Percentiles rank a stretch among this genome's conserved stretches.
Conservation (phyloP, 495 filamentous ascomycete genomes). For the Penicillium diatomitis region DNA sequence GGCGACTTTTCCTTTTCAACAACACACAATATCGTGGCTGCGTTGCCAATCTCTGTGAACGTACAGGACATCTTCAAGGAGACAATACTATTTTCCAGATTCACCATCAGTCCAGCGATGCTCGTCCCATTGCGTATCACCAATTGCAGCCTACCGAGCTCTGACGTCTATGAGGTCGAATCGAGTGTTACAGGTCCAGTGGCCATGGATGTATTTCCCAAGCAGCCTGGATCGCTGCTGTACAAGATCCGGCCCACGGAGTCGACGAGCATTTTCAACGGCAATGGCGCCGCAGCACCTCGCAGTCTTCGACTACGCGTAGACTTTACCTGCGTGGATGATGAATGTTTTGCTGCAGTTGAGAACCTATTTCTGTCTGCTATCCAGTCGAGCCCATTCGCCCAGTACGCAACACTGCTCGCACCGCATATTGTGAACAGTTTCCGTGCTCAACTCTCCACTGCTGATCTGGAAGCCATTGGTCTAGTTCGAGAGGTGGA, state of each 20-base stretch:
- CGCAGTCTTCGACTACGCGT: slow-evolving; percentile 57
- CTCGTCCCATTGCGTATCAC: slow-evolving; percentile 65
- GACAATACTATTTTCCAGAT: slow-evolving; percentile 71
- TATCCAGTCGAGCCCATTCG: slow-evolving; percentile 35
- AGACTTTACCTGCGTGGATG: slow-evolving; percentile 68
- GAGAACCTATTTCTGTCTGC: slow-evolving; percentile 33
- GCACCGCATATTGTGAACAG: slow-evolving; percentile 41
- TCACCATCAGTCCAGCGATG: slow-evolving; percentile 74
- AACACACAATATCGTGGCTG: slow-evolving; percentile 52
- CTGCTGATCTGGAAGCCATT: slow-evolving; percentile 48
- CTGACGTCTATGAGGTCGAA: slow-evolving; percentile 57
- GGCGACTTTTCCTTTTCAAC: slow-evolving; percentile 63
- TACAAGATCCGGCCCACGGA: slow-evolving; percentile 55
- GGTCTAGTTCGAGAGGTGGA: slow-evolving; percentile 37
- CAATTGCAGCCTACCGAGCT: slow-evolving; percentile 59
- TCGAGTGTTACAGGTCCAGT: slow-evolving; percentile 45
- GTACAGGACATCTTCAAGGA: slow-evolving; percentile 94
- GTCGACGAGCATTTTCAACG: slow-evolving; percentile 8
- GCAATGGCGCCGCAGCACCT: slow-evolving; percentile 27
- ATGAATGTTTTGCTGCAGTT: slow-evolving; percentile 41
- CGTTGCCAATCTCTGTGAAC: slow-evolving; percentile 84
- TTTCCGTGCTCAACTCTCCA: slow-evolving; percentile 42
- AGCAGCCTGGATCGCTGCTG: slow-evolving; percentile 71
- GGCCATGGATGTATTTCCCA: slow-evolving; percentile 61
- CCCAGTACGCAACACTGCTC: slow-evolving; percentile 38